phyloP scores from a whole-genome alignment of 2,329 filamentous ascomycete genomes.

The Fusarium sp. region DNA sequence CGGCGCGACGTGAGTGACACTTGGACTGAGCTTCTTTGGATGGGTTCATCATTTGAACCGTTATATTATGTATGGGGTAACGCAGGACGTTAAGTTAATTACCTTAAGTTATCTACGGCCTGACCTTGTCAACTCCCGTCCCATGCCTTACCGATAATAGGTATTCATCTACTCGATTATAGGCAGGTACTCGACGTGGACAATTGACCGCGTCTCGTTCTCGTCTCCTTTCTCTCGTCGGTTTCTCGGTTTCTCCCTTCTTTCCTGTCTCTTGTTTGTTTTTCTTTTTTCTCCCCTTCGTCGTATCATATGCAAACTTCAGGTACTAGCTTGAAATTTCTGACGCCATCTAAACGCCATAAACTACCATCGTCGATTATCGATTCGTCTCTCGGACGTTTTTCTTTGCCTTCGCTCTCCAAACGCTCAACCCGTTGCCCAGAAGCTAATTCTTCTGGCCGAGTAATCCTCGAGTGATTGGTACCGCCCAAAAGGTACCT shows the following conservation, averaged over 20 bases:
- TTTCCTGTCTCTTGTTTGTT: neutral
- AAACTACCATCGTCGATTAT: constrained; percentile 11
- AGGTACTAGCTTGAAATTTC: constrained; percentile 13
- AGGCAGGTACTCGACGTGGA: neutral
- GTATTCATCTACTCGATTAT: neutral
- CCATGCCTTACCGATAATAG: neutral
- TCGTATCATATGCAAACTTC: constrained; percentile 10
- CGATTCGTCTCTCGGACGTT: neutral
- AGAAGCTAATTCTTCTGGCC: constrained; percentile 14
- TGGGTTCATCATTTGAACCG: constrained; percentile 13
- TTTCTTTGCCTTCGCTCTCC: neutral
- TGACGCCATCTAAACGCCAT: constrained; percentile 19
- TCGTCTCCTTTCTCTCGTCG: constrained; percentile 3
- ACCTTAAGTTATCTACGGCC: neutral
- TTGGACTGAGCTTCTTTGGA: constrained; percentile 14
- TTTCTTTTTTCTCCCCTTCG: constrained; percentile 2
- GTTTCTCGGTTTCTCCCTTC: neutral
- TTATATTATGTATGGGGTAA: constrained; percentile 21
- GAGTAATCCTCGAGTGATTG: neutral
- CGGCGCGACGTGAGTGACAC: constrained; percentile 13
- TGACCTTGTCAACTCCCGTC: neutral
- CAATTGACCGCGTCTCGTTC: constrained; percentile 2
- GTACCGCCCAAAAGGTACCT: neutral
- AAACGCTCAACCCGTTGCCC: constrained; percentile 9
- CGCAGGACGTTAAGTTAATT: neutral